Evolutionary conservation across 768 basidiomycete species (phyloP).

Genomic region (Gautieria morchelliformis): DNA sequence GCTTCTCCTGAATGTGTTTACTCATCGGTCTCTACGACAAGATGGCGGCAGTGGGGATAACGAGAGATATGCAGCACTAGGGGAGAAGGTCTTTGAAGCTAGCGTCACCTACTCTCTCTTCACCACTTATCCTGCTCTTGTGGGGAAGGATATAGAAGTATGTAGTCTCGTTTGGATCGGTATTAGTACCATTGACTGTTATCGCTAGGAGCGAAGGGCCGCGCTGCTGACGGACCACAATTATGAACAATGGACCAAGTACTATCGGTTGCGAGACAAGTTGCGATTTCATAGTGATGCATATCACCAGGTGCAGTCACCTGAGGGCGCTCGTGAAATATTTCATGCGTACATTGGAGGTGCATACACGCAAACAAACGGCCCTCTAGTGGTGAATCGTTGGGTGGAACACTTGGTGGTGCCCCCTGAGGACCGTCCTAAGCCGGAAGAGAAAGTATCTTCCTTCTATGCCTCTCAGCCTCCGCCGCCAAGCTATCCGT

Average conservation of each 20-base stretch:
- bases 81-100: constrained; percentile 41
- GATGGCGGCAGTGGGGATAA: constrained; percentile 34
- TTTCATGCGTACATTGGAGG: constrained; percentile 60
- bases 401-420: constrained; percentile 55
- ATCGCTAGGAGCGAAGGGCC: constrained; percentile 17
- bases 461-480: constrained; percentile 12
- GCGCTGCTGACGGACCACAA: constrained; percentile 28
- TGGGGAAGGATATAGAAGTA: constrained; percentile 36
- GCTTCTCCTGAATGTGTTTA: constrained; percentile 49
- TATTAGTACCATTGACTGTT: neutral
- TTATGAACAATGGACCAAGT: constrained; percentile 39
- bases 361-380: constrained; percentile 44
- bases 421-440: constrained; percentile 20
- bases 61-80: constrained; percentile 51
- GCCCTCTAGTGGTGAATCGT: constrained; percentile 35
- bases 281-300: constrained; percentile 38
- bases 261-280: constrained; percentile 44
- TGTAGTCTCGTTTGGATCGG: constrained; percentile 8
- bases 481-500: constrained; percentile 6
- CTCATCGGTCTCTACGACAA: constrained; percentile 39
- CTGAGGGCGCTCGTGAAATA: constrained; percentile 36
- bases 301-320: constrained; percentile 24
- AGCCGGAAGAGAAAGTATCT: constrained; percentile 16
- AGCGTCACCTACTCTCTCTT: constrained; percentile 44
- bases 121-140: constrained; percentile 32